Base-by-base conservation (phyloP, 352 stramenopile genomes). In the Globisporangium emineosum region DNA sequence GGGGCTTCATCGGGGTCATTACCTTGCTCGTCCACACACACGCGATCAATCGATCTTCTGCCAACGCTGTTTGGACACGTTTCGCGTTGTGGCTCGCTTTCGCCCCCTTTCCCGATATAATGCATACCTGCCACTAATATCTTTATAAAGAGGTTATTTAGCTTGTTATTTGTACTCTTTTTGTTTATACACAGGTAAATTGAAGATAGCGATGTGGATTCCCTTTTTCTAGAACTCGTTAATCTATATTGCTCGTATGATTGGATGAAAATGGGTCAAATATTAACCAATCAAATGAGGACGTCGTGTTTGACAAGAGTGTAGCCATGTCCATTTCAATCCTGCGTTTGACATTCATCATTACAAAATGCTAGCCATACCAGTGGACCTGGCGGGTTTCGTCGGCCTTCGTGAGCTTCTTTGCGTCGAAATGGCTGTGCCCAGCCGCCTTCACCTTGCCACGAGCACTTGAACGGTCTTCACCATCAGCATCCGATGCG, bases 321-420 rank as follows among this genome's bases (percentile, higher is more conserved):
- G 50, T 56, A 56, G 27, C 50, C 50, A 56, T 47, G n/a, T 40
- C n/a, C n/a, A n/a, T n/a, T n/a, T n/a, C n/a, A n/a, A n/a, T n/a
- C n/a, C n/a, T n/a, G n/a, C n/a, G n/a, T n/a, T n/a, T n/a, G n/a
- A n/a, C n/a, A n/a, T n/a, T n/a, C n/a, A n/a, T n/a, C n/a, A n/a
- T n/a, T n/a, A n/a, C n/a, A n/a, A n/a, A n/a, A n/a, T n/a, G n/a
- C n/a, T 47, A 54, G 19, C 60, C 60, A 6, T 37, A 66, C 60
- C 60, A 66, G 10, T 61, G 59, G 21, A 51, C 49, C 9, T 43
- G 51, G 19, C 52, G 52, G 5, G 53, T 42, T 45, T 66, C 60
- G 21, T 61, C 42, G 2, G 53, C n/a, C 35, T 66, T 66, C 21
- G 15, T n/a, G 12, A 15, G 23, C 23, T 47, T 47, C 54, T 60